Base-by-base conservation (phyloP, 2,329 filamentous ascomycete species). In the Penicillium decumbens region DNA sequence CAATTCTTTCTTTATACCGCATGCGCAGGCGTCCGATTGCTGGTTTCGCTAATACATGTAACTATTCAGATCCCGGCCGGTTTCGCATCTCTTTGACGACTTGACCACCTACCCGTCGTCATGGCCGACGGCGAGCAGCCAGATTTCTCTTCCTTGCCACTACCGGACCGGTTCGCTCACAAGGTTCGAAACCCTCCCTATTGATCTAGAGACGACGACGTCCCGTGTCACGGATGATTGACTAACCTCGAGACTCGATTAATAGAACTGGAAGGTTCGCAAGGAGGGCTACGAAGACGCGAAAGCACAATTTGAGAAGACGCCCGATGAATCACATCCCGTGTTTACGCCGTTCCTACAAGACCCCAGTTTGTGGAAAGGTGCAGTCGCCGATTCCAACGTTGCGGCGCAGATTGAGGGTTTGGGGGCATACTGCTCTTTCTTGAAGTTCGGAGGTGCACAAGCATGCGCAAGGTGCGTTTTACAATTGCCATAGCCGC, bases 341-440 rank as follows among this genome's bases (percentile, higher is more conserved):
- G 85, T 85, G 30, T 96, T 98, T 63, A 81, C 84, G 60, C 89
- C 92, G 1, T 98, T 97, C 65, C 73, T 93, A 53, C 83, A 87
- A 66, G 93, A 98, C 59, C 79, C 90, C 0, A 76, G 83, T 55
- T 70, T 98, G 53, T 96, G 90, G 92, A 97, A 97, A 70, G 85
- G 84, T 30, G 93, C 91, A 1, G 92, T 93, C 6, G 84, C 85
- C 61, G 93, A 98, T 72, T 93, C 91, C 47, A 98, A 98, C 64
- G 93, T 98, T 50, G 93, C 92, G 15, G 93, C 95, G 29, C 93
- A 98, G 70, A 87, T 95, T 72, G 95, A 98, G 61, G 93, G 88
- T 54, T 82, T 98, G 41, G 84, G 81, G 41, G 87, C 92, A 32
- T 81, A 95, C 63, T 95, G 90, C 72, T 85, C 89, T 1, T 98